Conservation (phyloP, 345 rosid species). For the Eucalyptus rudis region DNA sequence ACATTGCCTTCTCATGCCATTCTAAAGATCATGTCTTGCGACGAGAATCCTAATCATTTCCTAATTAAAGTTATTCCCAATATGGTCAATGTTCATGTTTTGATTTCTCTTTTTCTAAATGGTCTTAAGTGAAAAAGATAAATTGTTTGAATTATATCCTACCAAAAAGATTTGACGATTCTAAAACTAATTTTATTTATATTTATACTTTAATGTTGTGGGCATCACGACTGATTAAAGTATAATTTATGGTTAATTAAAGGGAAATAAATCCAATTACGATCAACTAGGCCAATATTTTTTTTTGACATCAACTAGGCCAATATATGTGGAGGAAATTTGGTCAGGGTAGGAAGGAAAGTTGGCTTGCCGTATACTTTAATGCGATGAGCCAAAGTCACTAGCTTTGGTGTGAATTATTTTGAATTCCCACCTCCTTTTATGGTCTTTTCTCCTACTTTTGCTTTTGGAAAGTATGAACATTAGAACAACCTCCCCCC, state of each 20-base stretch:
- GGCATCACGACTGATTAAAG: not conserved
- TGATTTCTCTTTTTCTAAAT: not conserved
- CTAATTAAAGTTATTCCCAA: not conserved
- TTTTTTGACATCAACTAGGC: not conserved
- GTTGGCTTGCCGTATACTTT: not conserved
- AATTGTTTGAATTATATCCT: not conserved
- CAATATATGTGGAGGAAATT: not conserved
- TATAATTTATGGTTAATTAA: not conserved
- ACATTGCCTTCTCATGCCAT: not conserved
- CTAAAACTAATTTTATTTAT: not conserved
- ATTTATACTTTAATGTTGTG: not conserved
- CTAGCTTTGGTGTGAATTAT: not conserved
- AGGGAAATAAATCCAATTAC: not conserved
- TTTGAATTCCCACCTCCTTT: not conserved
- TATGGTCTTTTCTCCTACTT: not conserved
- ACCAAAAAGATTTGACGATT: not conserved
- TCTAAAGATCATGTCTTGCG: not conserved
- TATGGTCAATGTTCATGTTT: not conserved
- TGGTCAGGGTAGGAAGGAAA: not conserved
- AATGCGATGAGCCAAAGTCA: not conserved
- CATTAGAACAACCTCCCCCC: not conserved
- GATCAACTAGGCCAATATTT: not conserved
- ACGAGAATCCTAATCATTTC: not conserved
- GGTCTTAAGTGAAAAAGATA: not conserved
- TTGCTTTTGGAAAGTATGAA: not conserved